These are phyloP conservation scores for Erythrophleum ivorense DNA, from an alignment of 331 rosid genomes.

Conservation along the genomic window DNA sequence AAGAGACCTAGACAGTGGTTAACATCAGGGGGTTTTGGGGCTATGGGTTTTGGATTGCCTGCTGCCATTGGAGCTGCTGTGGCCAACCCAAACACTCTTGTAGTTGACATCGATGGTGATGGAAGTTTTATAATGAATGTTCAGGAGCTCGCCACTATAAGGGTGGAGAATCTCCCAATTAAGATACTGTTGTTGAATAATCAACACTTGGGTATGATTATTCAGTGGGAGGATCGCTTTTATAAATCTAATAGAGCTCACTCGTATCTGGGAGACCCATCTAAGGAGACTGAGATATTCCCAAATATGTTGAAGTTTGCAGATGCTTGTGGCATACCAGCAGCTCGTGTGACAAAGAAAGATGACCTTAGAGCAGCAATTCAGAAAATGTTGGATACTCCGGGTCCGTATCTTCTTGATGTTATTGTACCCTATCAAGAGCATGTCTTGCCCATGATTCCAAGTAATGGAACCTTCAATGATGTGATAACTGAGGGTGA, in stretches of 20 bases:
- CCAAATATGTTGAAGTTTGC: conserved; percentile 53
- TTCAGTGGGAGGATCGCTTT: conserved; percentile 58
- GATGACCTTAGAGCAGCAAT: conserved; percentile 49
- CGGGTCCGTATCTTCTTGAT: conserved; percentile 60
- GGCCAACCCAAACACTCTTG: conserved; percentile 43
- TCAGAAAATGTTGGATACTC: conserved; percentile 57
- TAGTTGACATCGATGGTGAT: conserved; percentile 57
- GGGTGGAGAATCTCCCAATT: conserved; percentile 55
- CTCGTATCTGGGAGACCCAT: conserved; percentile 49
- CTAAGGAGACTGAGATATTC: conserved; percentile 42
- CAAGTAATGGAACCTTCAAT: conserved; percentile 50
- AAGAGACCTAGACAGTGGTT: conserved; percentile 57
- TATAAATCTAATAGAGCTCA: conserved; percentile 54
- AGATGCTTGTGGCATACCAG: conserved; percentile 49
- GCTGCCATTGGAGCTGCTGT: conserved; percentile 61
- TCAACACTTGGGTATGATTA: conserved; percentile 61
- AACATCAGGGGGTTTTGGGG: conserved; percentile 55
- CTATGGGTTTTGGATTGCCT: conserved; percentile 60
- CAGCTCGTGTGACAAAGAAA: conserved; percentile 52
- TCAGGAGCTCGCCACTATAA: conserved; percentile 56
- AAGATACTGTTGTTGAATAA: conserved; percentile 54
- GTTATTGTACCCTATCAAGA: conserved; percentile 59
- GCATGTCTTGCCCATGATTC: conserved; percentile 59
- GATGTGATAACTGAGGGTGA: conserved; percentile 58
- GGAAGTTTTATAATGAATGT: conserved; percentile 57